Conservation (phyloP, 2,329 filamentous ascomycete species). For the Cordyceps fumosorosea region DNA sequence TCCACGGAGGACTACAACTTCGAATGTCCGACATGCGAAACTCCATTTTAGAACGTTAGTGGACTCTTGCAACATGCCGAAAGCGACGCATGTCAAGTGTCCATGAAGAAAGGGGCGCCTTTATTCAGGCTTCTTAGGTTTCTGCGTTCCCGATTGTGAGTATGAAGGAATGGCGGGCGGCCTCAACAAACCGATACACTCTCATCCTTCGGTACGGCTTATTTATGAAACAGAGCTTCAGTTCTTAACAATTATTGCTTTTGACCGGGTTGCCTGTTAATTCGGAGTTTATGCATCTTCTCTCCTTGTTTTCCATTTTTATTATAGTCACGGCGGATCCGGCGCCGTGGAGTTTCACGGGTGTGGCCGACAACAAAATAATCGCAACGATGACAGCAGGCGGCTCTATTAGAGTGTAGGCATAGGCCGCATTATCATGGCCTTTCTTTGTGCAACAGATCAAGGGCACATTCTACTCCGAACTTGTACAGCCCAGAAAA, state of each 20-base stretch:
- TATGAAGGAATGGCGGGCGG: neutral
- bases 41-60: constrained; percentile 14
- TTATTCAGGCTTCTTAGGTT: neutral
- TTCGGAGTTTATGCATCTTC: neutral
- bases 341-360: neutral
- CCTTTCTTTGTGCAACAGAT: too few relatives aligned
- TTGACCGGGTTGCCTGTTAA: neutral
- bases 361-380: too few relatives aligned
- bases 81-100: constrained; percentile 17
- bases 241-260: neutral
- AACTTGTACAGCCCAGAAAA: too few relatives aligned
- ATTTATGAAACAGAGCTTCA: neutral
- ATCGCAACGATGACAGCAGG: too few relatives aligned
- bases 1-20: constrained; percentile 16
- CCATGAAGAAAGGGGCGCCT: neutral
- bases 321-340: neutral
- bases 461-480: too few relatives aligned
- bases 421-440: too few relatives aligned
- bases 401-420: too few relatives aligned
- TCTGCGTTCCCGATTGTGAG: neutral
- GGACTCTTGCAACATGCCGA: constrained; percentile 21
- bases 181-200: neutral
- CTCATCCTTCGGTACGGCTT: neutral
- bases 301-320: neutral
- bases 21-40: constrained; percentile 17